Conservation (phyloP, 2,329 filamentous ascomycete species). For the Eurotiales sp. region DNA sequence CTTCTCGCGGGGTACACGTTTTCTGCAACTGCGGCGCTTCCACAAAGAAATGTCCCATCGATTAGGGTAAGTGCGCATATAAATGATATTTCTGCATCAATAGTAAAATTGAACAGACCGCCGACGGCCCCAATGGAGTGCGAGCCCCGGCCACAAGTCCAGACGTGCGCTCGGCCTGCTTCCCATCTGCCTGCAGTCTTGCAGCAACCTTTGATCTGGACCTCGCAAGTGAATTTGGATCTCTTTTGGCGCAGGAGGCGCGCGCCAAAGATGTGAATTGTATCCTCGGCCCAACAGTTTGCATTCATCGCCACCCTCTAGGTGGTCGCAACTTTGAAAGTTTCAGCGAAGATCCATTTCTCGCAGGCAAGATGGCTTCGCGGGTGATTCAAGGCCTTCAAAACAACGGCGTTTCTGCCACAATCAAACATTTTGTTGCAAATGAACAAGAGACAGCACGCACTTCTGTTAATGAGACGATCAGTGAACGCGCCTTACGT, state of each 20-base stretch:
- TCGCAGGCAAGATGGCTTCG: constrained; percentile 29
- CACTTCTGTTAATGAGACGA: constrained; percentile 36
- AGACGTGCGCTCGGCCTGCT: neutral
- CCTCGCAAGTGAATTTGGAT: neutral
- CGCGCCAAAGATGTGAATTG: neutral
- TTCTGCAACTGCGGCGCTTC: neutral
- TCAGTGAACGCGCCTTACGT: constrained; percentile 52
- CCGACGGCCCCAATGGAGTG: neutral
- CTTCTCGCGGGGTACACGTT: neutral
- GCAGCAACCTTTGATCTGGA: neutral
- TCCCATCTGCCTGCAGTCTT: neutral
- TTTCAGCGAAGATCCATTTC: neutral
- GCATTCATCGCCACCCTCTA: neutral
- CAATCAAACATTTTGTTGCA: constrained; percentile 60
- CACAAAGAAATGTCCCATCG: neutral
- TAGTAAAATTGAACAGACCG: neutral
- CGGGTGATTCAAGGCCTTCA: constrained; percentile 25
- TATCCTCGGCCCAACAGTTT: neutral
- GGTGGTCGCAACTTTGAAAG: neutral
- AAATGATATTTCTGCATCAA: neutral
- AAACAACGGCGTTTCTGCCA: constrained; percentile 71
- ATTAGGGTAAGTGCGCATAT: neutral
- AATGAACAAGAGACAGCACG: constrained; percentile 46
- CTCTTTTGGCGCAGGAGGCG: neutral
- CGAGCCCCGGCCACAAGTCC: neutral